phyloP scores from a whole-genome alignment of 257 asterid species.

The Capsicum chinense region DNA sequence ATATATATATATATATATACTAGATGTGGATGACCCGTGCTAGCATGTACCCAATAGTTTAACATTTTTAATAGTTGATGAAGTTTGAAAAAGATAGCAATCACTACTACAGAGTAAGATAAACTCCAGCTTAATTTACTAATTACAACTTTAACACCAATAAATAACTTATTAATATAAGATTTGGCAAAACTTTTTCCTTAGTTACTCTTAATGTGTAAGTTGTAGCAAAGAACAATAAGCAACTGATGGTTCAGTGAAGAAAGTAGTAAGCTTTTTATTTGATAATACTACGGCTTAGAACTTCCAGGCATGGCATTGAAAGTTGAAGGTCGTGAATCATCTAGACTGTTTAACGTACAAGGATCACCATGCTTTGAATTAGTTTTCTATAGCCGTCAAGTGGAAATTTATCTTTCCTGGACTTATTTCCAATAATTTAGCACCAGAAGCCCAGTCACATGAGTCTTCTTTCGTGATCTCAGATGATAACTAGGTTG shows the following conservation, averaged over 20 bases:
- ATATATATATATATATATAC: not conserved
- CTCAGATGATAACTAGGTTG: constrained; percentile 28
- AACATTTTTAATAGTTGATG: no score
- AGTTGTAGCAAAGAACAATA: no score
- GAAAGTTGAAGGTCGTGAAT: constrained; percentile 34
- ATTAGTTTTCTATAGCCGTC: constrained; percentile 29
- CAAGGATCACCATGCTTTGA: constrained; percentile 35
- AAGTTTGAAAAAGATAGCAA: no score
- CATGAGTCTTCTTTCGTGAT: constrained; percentile 31
- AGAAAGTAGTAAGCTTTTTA: constrained; percentile 37
- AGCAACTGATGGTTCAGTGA: constrained; percentile 33
- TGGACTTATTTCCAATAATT: constrained; percentile 33
- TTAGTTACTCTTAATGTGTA: no score
- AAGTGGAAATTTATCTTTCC: constrained; percentile 30
- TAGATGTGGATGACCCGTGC: no score
- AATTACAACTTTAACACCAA: no score
- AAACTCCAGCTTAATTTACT: no score
- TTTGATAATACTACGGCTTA: constrained; percentile 42
- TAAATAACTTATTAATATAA: no score
- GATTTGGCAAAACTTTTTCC: no score
- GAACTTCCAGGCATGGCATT: not conserved
- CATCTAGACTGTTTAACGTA: constrained; percentile 30
- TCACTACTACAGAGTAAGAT: no score
- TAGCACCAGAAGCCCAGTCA: constrained; percentile 32
- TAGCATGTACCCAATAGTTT: no score